Evolutionary conservation across 176 grass and related monocot genomes (phyloP).

Genomic region (Triticum timopheevii): DNA sequence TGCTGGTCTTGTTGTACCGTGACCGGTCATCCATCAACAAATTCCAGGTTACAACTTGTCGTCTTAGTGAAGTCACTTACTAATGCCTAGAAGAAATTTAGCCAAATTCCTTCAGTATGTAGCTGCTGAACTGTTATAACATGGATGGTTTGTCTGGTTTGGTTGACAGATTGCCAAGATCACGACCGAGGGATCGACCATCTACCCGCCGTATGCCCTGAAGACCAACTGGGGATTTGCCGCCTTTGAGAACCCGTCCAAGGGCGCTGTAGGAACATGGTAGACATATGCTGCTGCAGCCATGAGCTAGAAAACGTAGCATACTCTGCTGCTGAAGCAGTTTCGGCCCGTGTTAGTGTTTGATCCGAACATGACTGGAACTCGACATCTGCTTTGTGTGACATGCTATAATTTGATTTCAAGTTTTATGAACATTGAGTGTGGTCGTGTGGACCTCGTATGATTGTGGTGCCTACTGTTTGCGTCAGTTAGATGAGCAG

Average conservation of each 20-base stretch:
- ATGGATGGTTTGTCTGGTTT: neutral
- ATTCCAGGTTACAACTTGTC: conserved; percentile 73
- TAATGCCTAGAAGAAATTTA: too few relatives aligned
- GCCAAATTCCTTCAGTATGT: neutral
- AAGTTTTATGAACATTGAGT: conserved; percentile 11
- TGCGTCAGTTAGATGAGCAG: too few relatives aligned
- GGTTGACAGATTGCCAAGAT: conserved; percentile 64
- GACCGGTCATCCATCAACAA: conserved; percentile 97
- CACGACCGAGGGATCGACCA: conserved; percentile 56
- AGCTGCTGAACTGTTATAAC: neutral
- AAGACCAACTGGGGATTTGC: conserved; percentile 85
- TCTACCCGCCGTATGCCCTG: conserved; percentile 74
- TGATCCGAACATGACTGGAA: conserved; percentile 12
- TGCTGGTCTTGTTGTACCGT: conserved; percentile 93
- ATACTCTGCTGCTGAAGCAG: neutral
- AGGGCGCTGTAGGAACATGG: conserved; percentile 89
- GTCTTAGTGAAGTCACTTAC: neutral
- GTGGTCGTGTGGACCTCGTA: neutral
- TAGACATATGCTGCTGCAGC: conserved; percentile 21
- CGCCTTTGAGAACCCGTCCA: conserved; percentile 76
- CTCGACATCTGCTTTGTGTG: conserved; percentile 43
- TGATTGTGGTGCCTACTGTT: neutral
- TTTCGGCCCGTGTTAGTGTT: conserved; percentile 5
- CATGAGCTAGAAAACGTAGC: too few relatives aligned
- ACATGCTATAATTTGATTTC: neutral